A percentile compares a stretch with the other conserved stretches of the same genome.
phyloP scores from a whole-genome alignment of 1,139 yeast species.

The Eremothecium gossypii region DNA sequence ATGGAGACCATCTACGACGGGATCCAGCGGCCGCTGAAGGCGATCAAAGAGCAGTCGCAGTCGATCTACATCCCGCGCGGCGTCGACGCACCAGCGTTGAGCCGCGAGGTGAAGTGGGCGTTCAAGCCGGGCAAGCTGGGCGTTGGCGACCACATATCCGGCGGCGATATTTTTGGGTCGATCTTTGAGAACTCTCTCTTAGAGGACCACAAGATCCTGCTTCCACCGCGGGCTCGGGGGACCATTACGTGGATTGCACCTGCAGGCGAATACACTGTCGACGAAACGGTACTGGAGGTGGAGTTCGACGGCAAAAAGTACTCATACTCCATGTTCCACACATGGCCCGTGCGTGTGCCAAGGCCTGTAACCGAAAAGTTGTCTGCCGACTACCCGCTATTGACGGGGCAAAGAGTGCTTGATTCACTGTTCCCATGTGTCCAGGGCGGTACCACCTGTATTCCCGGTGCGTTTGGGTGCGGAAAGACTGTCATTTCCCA shows the following conservation, averaged over 20 bases:
- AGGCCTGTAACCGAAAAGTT: slow-evolving; percentile 94
- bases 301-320: slow-evolving; percentile 85
- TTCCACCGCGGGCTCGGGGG: slow-evolving; percentile 99
- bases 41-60: slow-evolving; percentile 76
- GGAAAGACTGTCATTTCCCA: slow-evolving; percentile 99
- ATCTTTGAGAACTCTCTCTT: slow-evolving; percentile 88
- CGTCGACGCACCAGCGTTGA: slow-evolving; percentile 88
- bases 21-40: slow-evolving; percentile 95
- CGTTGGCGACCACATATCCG: slow-evolving; percentile 96
- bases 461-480: slow-evolving; percentile 99
- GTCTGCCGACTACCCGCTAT: slow-evolving; percentile 86
- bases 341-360: slow-evolving; percentile 99
- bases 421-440: slow-evolving; percentile 98
- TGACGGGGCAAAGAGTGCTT: slow-evolving; percentile 97
- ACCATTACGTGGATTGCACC: slow-evolving; percentile 84
- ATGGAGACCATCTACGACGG: slow-evolving; percentile 99
- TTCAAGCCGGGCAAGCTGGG: slow-evolving; percentile 70
- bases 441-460: slow-evolving; percentile 99
- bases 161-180: slow-evolving; percentile 95
- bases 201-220: slow-evolving; percentile 82
- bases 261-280: slow-evolving; percentile 84
- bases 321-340: slow-evolving; percentile 88
- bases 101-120: slow-evolving; percentile 74
- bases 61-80: slow-evolving; percentile 98
- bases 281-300: slow-evolving; percentile 81